Conservation (phyloP, 345 rosid species). For the Bruguiera gymnorhiza region DNA sequence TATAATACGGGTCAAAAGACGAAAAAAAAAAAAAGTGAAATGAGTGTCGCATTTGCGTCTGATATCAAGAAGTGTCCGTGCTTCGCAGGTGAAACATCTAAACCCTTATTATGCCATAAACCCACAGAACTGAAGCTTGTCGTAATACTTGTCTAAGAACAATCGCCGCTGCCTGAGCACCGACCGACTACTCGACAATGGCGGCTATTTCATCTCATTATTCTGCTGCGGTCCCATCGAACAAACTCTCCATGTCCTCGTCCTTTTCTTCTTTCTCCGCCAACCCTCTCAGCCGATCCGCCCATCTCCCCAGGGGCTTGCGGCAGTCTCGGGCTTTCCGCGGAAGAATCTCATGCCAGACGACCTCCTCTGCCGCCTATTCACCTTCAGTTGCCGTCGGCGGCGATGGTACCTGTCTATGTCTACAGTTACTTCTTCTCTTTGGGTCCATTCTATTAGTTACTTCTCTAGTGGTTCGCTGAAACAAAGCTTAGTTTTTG, state of each 20-base stretch:
- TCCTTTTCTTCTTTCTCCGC: constrained; percentile 39
- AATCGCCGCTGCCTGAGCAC: too few relatives aligned
- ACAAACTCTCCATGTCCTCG: constrained; percentile 34
- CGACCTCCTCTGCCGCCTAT: constrained; percentile 47
- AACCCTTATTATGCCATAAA: too few relatives aligned
- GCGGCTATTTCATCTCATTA: constrained; percentile 61
- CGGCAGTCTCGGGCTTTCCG: constrained; percentile 8
- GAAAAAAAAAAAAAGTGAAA: too few relatives aligned
- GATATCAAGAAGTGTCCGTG: too few relatives aligned
- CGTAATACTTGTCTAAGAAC: too few relatives aligned
- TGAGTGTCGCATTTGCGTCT: too few relatives aligned
- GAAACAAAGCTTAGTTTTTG: too few relatives aligned
- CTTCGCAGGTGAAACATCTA: too few relatives aligned
- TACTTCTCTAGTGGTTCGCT: not conserved
- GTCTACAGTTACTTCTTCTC: not conserved
- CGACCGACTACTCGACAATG: constrained; percentile 28
- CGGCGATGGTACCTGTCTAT: constrained; percentile 36
- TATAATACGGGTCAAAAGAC: too few relatives aligned
- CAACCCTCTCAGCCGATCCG: constrained; percentile 24
- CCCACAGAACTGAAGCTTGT: too few relatives aligned
- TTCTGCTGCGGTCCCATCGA: constrained; percentile 31
- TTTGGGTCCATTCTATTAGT: too few relatives aligned
- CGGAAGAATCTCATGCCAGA: constrained; percentile 52
- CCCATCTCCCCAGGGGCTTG: constrained; percentile 24
- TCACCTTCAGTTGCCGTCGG: constrained; percentile 45